Evolutionary conservation across 176 grass and related monocot genomes (phyloP), one percentile per base, ranked within the genome.

Genomic region (Olyra latifolia): DNA sequence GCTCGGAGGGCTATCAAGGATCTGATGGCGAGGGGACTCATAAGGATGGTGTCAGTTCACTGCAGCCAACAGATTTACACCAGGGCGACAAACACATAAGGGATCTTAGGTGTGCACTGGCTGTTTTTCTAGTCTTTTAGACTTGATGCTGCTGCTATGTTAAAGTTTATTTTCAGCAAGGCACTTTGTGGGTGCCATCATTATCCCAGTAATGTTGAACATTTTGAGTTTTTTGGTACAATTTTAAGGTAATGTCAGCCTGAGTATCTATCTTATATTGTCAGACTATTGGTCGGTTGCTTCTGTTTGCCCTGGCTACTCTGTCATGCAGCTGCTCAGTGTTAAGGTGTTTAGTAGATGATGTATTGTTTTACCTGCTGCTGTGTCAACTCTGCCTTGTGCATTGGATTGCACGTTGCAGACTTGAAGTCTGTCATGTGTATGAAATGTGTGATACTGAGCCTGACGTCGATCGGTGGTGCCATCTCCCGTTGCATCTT

Each of bases 61-160:
- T 78, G 73, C 66, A 90, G 83, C 83, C 88, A 90, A 23, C 88
- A 87, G 84, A 90, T 90, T 56, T 87, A 86, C 60, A 90, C 88
- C 39, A 86, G 88, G 84, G 88, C 83, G 1, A 90, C 88, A 15
- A 87, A 90, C 84, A 83, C 88, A 61, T 90, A 39, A 83, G 35
- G 8, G 47, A 5, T 61, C 11, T 58, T 52, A 28, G 71, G 65
- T 19, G 22, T 60, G 4, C 3, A 5, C 8, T 55, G 9, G 13
- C 17, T 0, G 3, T 66, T 66, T 66, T 7, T 72, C 66, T 83
- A 67, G 74, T 71, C 47, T 27, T 40, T 27, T 47, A 23, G 57
- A 13, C 86, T 48, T 57, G 2, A 13, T 61, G 68, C 60, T 54
- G 30, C 47, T 65, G 28, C 44, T 75, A 68, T 43, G 46, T 35